Base-by-base conservation (phyloP, 331 rosid genomes). In the Malus hybrid region DNA sequence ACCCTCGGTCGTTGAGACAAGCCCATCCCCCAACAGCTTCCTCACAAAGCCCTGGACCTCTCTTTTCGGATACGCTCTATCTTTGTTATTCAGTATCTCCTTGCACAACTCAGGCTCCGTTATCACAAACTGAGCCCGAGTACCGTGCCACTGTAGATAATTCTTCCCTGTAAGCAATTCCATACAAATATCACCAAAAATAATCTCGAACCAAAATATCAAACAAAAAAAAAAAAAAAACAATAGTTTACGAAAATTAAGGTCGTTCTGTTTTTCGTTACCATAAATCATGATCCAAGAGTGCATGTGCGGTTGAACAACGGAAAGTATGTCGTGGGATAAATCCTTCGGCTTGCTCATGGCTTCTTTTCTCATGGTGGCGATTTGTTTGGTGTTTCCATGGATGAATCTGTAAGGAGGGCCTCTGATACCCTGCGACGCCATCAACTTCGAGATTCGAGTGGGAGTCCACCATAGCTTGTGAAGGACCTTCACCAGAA, bases 391-490 rank as follows among this genome's bases (percentile, higher is more conserved):
- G 68, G 66, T 22, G 70, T 68, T 63, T 55, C 88, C 84, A 68
- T 76, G 72, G 68, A 81, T 22, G 64, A 78, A 48, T 16, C 44
- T 85, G 80, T 57, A 79, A 11, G 84, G 24, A 63, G 84, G 86
- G 12, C 88, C 86, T 32, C 32, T 24, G 63, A 81, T 76, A 26
- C 86, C 88, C 20, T 79, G 81, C 14, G 19, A 24, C 7, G 61
- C 24, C 87, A 80, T 76, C 48, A 80, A 4, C n/a, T 63, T 48
- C 26, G 73, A 72, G 5, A 85, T 62, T 10, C 70, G 79, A 48
- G 7, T 75, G 1, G 88, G 84, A 42, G 15, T 78, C 84, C 82
- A 84, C 86, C 88, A 84, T 68, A 81, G 81, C 20, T 68, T 81
- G 79, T 15, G 65, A 39, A 81, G 10, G 29, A 79, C 1, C 56